A percentile compares a stretch with the other conserved stretches of the same genome.
Evolutionary conservation across 768 basidiomycete species (phyloP).

Genomic region (Agaricus subrufescens): DNA sequence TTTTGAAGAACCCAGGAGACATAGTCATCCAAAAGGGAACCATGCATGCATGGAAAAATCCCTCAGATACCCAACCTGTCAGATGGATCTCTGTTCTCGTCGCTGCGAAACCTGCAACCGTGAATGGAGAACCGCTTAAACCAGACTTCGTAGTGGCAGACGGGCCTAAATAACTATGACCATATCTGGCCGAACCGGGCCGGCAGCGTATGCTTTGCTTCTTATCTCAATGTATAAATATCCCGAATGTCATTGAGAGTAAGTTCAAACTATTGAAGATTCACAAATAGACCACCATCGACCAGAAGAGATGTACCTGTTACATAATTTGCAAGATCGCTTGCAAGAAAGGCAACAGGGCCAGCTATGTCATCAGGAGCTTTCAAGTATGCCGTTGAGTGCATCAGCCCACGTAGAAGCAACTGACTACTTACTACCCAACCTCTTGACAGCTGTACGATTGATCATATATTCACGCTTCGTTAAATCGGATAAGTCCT

Average conservation of each 20-base stretch:
- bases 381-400: constrained; percentile 15
- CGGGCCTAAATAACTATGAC: constrained; percentile 2
- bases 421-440: constrained; percentile 44
- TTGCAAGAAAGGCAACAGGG: constrained; percentile 69
- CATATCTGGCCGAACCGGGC: neutral
- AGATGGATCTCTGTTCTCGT: constrained; percentile 51
- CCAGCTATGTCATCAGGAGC: constrained; percentile 70
- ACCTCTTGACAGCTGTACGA: constrained; percentile 60
- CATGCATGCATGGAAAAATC: constrained; percentile 60
- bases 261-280: constrained; percentile 45
- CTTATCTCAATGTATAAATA: neutral
- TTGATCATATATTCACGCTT: constrained; percentile 63
- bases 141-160: constrained; percentile 20
- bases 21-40: constrained; percentile 53
- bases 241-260: neutral
- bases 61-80: constrained; percentile 38
- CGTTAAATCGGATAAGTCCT: constrained; percentile 54
- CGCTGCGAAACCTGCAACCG: constrained; percentile 48
- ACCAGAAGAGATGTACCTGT: constrained; percentile 63
- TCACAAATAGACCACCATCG: constrained; percentile 73
- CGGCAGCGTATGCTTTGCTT: neutral
- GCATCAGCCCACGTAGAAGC: neutral
- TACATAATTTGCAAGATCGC: constrained; percentile 66
- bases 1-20: constrained; percentile 51
- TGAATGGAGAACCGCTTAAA: constrained; percentile 36